Evolutionary conservation across 2,329 filamentous ascomycete genomes (phyloP).

Genomic region (Madurella fahalii): DNA sequence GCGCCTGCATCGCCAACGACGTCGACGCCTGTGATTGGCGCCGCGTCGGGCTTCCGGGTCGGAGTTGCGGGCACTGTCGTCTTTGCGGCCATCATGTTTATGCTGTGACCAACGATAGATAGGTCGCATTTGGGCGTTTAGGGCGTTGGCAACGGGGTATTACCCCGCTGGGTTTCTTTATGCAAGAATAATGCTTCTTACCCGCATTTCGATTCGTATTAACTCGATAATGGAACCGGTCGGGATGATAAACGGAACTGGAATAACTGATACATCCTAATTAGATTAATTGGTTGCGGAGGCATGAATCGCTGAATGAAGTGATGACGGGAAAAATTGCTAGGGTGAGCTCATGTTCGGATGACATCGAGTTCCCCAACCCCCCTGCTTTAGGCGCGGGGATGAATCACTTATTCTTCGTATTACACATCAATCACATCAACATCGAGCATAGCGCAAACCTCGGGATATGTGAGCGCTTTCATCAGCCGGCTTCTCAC

Average conservation of each 20-base stretch:
- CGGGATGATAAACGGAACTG: not conserved
- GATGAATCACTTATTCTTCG: too few species aligned
- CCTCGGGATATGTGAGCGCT: too few species aligned
- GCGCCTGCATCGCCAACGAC: not conserved
- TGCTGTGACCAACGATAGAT: slow-evolving; percentile 17
- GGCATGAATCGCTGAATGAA: too few species aligned
- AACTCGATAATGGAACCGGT: not conserved
- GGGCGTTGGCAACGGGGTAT: not conserved
- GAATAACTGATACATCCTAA: too few species aligned
- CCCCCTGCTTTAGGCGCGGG: too few species aligned
- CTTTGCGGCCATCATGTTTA: slow-evolving; percentile 24
- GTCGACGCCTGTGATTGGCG: slow-evolving; percentile 10
- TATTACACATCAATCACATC: too few species aligned
- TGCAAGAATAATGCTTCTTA: not conserved
- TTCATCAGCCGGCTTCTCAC: too few species aligned
- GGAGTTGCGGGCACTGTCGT: slow-evolving; percentile 12
- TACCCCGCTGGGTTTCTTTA: not conserved
- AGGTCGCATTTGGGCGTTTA: slow-evolving; percentile 13
- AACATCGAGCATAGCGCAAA: too few species aligned
- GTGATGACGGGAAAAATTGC: too few species aligned
- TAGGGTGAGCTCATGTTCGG: too few species aligned
- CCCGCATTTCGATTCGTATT: not conserved
- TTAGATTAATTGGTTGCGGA: too few species aligned
- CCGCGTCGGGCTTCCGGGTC: slow-evolving; percentile 17
- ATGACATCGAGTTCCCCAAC: too few species aligned